Percentiles rank a stretch among this genome's conserved stretches.
phyloP scores from a whole-genome alignment of 2,329 filamentous ascomycete genomes.

The Aurifilum marmelostoma region DNA sequence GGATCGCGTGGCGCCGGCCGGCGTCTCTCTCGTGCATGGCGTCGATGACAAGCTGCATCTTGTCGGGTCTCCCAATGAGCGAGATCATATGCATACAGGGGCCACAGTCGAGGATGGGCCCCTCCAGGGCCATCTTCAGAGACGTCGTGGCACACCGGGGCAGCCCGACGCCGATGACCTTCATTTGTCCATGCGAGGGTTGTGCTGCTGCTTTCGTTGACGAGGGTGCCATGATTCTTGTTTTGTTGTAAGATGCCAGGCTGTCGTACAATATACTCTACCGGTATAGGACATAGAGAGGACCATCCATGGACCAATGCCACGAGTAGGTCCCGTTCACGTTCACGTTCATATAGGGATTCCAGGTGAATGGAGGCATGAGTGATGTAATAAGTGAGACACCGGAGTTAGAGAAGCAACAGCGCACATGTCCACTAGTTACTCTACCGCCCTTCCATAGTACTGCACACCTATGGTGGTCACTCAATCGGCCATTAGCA shows the following conservation, averaged over 20 bases:
- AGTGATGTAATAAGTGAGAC: neutral
- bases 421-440: neutral
- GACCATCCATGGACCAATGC: too few relatives aligned
- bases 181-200: neutral
- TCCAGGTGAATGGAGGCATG: neutral
- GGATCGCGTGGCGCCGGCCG: slow-evolving; percentile 34
- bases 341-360: too few relatives aligned
- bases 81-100: slow-evolving; percentile 39
- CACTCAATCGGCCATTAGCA: neutral
- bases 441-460: neutral
- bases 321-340: too few relatives aligned
- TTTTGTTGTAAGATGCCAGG: neutral
- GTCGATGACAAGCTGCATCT: slow-evolving; percentile 33
- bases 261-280: neutral
- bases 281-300: neutral
- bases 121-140: slow-evolving; percentile 39
- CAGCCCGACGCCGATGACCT: slow-evolving; percentile 38
- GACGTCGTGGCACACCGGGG: slow-evolving; percentile 42
- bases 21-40: slow-evolving; percentile 36
- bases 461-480: too few relatives aligned
- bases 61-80: slow-evolving; percentile 29
- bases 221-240: neutral
- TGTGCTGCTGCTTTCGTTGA: neutral
- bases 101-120: slow-evolving; percentile 33
- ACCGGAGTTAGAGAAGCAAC: too few relatives aligned